Evolutionary conservation across 768 basidiomycete genomes (phyloP).

Genomic region (Termitomyces sp.): DNA sequence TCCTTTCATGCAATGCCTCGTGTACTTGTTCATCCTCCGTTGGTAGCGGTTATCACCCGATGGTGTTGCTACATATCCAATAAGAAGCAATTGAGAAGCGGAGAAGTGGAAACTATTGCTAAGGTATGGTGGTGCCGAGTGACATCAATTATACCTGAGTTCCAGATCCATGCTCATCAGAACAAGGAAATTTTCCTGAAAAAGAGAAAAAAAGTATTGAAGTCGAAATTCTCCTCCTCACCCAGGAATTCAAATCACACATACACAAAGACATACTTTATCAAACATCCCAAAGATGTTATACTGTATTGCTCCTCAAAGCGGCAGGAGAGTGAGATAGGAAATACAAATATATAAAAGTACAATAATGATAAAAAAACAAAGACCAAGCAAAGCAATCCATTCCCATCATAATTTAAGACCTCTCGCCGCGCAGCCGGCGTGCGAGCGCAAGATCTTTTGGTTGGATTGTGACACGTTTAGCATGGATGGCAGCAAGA

Average conservation of each 20-base stretch:
- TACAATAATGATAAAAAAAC: conserved; percentile 16
- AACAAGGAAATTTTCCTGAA: too few species aligned
- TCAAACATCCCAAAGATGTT: not conserved
- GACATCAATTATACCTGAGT: too few species aligned
- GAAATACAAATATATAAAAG: conserved; percentile 14
- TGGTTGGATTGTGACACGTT: conserved; percentile 81
- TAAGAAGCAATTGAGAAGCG: not conserved
- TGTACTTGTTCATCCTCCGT: not conserved
- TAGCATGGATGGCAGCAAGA: conserved; percentile 82
- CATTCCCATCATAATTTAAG: conserved; percentile 28
- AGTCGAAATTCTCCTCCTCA: too few species aligned
- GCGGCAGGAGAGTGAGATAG: conserved; percentile 2
- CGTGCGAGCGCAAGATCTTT: conserved; percentile 82
- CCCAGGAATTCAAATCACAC: too few species aligned
- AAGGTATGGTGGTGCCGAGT: too few species aligned
- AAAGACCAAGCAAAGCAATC: not conserved
- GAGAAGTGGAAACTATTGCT: too few species aligned
- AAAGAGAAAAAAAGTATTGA: too few species aligned
- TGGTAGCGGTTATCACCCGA: not conserved
- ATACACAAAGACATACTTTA: not conserved
- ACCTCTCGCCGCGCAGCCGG: conserved; percentile 74
- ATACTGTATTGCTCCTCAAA: conserved; percentile 5
- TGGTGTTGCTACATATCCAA: not conserved
- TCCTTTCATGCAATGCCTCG: not conserved
- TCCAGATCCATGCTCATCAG: too few species aligned